Percentiles rank a stretch among this genome's conserved stretches.
Conservation (phyloP, 1,284 basidiomycete genomes). For the Cryptococcus sp. region DNA sequence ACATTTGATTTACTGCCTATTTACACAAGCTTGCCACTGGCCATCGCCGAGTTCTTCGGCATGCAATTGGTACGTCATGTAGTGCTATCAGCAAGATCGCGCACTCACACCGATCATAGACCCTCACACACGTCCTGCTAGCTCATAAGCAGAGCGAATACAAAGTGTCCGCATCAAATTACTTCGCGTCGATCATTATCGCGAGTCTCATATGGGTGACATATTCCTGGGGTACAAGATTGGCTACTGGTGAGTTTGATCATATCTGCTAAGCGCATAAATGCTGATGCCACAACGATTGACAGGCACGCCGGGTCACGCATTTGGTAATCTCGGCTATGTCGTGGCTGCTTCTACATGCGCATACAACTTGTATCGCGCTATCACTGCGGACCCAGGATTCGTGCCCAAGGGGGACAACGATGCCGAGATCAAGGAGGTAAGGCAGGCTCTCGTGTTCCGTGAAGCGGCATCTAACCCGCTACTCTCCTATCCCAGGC, state of each 20-base stretch:
- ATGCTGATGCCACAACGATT: background rate
- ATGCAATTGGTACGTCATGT: constrained; percentile 78
- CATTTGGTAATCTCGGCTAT: constrained; percentile 74
- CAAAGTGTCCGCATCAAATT: constrained; percentile 61
- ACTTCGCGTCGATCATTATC: constrained; percentile 87
- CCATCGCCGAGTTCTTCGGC: constrained; percentile 79
- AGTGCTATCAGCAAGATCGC: too few species aligned
- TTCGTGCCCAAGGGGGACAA: constrained; percentile 73
- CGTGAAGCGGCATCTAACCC: background rate
- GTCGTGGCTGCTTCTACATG: constrained; percentile 71
- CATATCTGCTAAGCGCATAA: background rate
- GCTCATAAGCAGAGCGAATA: constrained; percentile 38
- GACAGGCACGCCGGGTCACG: constrained; percentile 70
- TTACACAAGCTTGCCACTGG: constrained; percentile 82
- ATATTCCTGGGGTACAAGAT: constrained; percentile 71
- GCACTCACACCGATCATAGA: constrained; percentile 21
- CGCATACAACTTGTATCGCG: constrained; percentile 84
- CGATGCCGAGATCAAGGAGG: constrained; percentile 79
- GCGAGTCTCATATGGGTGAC: constrained; percentile 84
- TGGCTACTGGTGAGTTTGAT: constrained; percentile 24
- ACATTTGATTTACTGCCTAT: constrained; percentile 80
- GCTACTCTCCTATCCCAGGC: constrained; percentile 57
- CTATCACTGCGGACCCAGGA: constrained; percentile 88
- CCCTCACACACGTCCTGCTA: constrained; percentile 34
- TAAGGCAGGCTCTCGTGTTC: constrained; percentile 35